Evolutionary conservation across 176 grass and related monocot genomes (phyloP), one percentile per base, ranked within the genome.

Genomic region (Raddia guianensis): DNA sequence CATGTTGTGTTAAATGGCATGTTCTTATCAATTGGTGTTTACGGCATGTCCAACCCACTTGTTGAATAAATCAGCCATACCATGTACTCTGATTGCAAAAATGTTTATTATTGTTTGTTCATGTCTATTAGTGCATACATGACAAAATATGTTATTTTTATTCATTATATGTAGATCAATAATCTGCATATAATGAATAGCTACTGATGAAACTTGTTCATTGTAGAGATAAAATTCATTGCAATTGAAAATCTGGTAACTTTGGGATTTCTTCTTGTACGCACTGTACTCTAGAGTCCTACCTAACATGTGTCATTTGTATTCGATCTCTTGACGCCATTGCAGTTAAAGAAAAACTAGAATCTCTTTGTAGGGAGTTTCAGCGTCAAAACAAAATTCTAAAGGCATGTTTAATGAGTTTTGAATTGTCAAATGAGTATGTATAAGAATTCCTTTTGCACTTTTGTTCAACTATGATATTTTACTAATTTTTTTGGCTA

Each of bases 361-460:
- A 95, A 84, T 95, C 96, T 67, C 89, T 99, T 70, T 93, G 96
- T 70, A 94, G 96, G 76, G 92, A 99, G 77, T 86, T 99, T 70
- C 96, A 95, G 63, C 90, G 85, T 37, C 96, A 95, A 89, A 99
- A 99, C 84, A 99, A 99, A 90, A 86, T 88, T 75, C 80, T 99
- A 44, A 95, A 93, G 96, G 96, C 93, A 87, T 59, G 60, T 73
- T 84, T 34, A 46, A 49, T 49, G 58, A 69, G 52, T 72, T 54
- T 35, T 68, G 62, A 66, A 43, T 63, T 32, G n/a, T 88, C 27
- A 84, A 65, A 35, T 44, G 27, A 79, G 3, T 70, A 55, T 66
- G 7, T 32, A 9, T 74, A 8, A 66, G n/a, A 9, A n/a, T 27
- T 27, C 27, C 27, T 27, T 27, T 27, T 27, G 27, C 27, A 27